These are phyloP conservation scores for Artemisia tridentata DNA, from an alignment of 129 eudicot genomes.

Conservation along the genomic window DNA sequence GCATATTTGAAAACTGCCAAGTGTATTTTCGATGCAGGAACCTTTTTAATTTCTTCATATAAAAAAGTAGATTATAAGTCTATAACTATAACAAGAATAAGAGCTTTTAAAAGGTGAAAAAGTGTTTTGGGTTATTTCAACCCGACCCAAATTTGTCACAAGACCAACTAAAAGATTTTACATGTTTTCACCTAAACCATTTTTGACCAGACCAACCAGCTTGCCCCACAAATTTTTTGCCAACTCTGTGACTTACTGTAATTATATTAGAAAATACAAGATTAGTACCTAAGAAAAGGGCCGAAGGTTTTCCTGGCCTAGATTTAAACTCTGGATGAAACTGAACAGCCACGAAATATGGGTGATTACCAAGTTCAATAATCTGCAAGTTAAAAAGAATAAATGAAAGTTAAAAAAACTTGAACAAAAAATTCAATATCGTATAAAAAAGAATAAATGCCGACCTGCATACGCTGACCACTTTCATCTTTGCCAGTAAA, in stretches of 20 bases:
- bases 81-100: not conserved
- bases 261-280: not conserved
- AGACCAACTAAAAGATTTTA: not conserved
- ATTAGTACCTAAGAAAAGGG: slow-evolving; percentile 72
- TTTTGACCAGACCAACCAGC: not conserved
- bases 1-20: not conserved
- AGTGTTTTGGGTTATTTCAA: not conserved
- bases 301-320: slow-evolving; percentile 88
- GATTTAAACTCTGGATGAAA: slow-evolving; percentile 95
- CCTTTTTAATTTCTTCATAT: not conserved
- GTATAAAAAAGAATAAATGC: slow-evolving; percentile 1
- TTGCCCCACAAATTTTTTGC: not conserved
- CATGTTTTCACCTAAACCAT: not conserved
- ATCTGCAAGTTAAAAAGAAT: slow-evolving; percentile 47
- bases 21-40: not conserved
- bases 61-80: no score
- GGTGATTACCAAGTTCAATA: slow-evolving; percentile 70
- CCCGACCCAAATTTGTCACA: not conserved
- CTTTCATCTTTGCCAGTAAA: slow-evolving; percentile 92
- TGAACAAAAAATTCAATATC: not conserved
- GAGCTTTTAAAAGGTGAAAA: not conserved
- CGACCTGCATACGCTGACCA: slow-evolving; percentile 88
- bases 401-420: not conserved
- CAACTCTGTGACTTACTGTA: not conserved
- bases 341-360: slow-evolving; percentile 78